A percentile compares a stretch with the other conserved stretches of the same genome.
These are phyloP conservation scores for Fremontodendron californicum DNA, from an alignment of 345 rosid genomes.

Conservation along the genomic window DNA sequence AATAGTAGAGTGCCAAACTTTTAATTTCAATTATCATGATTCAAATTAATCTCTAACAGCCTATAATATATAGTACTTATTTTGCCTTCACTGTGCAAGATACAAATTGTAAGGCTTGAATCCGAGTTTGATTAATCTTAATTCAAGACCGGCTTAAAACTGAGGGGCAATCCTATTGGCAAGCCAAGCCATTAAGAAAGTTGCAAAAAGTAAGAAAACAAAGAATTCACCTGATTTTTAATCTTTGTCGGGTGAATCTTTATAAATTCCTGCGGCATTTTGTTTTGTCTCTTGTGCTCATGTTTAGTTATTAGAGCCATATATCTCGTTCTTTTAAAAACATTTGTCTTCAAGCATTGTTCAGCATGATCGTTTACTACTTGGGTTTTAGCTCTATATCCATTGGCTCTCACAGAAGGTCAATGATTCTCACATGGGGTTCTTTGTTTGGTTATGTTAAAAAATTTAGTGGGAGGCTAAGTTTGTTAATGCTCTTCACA, in stretches of 20 bases:
- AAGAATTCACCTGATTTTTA: conserved; percentile 5
- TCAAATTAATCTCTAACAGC: too few species aligned
- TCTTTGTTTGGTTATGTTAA: conserved; percentile 25
- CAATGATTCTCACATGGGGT: conserved; percentile 48
- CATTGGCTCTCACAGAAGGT: conserved; percentile 16
- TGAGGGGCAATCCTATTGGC: background rate
- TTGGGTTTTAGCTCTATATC: conserved; percentile 26
- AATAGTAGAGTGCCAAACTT: too few species aligned
- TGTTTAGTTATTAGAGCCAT: conserved; percentile 7
- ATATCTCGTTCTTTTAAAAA: background rate
- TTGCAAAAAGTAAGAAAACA: conserved; percentile 7
- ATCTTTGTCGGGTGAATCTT: conserved; percentile 11
- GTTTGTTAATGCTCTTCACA: conserved; percentile 38
- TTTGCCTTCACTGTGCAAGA: background rate
- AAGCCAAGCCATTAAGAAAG: conserved; percentile 15
- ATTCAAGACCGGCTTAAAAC: background rate
- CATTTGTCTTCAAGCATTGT: background rate
- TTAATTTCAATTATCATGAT: too few species aligned
- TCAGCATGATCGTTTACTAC: conserved; percentile 13
- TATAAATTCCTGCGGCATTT: background rate
- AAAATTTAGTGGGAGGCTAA: conserved; percentile 20
- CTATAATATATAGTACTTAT: background rate
- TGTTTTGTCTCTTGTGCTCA: background rate
- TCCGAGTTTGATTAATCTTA: background rate
- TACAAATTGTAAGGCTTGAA: background rate